These are phyloP conservation scores for Verticillium nonalfalfae DNA, from an alignment of 2,329 filamentous ascomycete species.

Conservation along the genomic window DNA sequence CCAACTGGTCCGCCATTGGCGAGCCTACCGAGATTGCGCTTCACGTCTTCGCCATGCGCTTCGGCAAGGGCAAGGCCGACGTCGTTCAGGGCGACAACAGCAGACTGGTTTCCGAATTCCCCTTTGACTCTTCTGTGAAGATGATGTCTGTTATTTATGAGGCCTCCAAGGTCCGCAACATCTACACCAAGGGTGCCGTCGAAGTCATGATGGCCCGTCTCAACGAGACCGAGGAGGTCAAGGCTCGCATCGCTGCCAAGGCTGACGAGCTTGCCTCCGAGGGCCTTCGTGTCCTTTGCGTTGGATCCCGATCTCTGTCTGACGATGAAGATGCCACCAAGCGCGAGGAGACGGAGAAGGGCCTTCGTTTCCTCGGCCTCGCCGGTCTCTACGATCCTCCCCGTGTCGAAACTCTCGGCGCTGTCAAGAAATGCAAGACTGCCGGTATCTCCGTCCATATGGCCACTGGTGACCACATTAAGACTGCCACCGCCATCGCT, in stretches of 20 bases:
- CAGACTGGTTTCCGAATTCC: conserved; percentile 56
- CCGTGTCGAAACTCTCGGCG: conserved; percentile 56
- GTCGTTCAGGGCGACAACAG: conserved; percentile 30
- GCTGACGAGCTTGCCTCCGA: conserved; percentile 53
- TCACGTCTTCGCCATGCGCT: conserved; percentile 66
- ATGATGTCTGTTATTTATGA: conserved; percentile 67
- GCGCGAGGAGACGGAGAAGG: conserved; percentile 47
- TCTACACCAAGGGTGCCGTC: conserved; percentile 53
- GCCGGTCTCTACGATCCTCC: conserved; percentile 70
- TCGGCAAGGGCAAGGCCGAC: conserved; percentile 43
- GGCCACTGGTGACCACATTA: conserved; percentile 64
- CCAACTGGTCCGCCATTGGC: conserved; percentile 51
- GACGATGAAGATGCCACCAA: conserved; percentile 30
- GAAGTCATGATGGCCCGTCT: conserved; percentile 50
- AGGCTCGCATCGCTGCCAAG: conserved; percentile 37
- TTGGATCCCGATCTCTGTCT: conserved; percentile 47
- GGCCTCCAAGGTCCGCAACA: conserved; percentile 23
- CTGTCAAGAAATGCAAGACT: conserved; percentile 50
- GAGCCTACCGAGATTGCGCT: conserved; percentile 70
- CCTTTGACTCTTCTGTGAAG: conserved; percentile 69
- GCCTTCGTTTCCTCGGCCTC: conserved; percentile 60
- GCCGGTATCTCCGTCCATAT: conserved; percentile 63
- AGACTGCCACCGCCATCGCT: conserved; percentile 61
- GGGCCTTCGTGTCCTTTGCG: conserved; percentile 63
- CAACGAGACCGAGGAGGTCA: conserved; percentile 37